phyloP scores from a whole-genome alignment of 257 asterid genomes.

The Asclepias syriaca region DNA sequence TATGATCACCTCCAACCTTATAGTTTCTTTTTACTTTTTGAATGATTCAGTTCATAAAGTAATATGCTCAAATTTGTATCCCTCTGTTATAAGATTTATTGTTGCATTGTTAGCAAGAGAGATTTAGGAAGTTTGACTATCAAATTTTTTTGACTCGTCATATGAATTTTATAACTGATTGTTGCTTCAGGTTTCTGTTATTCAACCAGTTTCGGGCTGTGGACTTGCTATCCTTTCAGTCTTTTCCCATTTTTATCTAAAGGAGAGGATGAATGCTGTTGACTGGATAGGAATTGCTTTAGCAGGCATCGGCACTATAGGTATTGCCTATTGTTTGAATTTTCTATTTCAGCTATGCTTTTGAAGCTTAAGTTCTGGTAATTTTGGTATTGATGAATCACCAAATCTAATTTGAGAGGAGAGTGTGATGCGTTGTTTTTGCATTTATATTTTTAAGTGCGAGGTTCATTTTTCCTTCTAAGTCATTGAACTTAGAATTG shows the following conservation, averaged over 20 bases:
- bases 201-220: slow-evolving; percentile 99
- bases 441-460: not conserved
- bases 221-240: slow-evolving; percentile 97
- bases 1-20: slow-evolving; percentile 18
- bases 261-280: slow-evolving; percentile 89
- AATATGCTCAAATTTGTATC: not conserved
- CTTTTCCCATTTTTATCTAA: slow-evolving; percentile 91
- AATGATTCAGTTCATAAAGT: not conserved
- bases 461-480: not conserved
- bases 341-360: not conserved
- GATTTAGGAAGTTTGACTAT: not conserved
- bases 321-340: slow-evolving; percentile 45
- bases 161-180: slow-evolving; percentile 10
- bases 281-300: slow-evolving; percentile 94
- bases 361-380: not conserved
- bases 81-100: not conserved
- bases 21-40: not conserved
- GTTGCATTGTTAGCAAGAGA: not conserved
- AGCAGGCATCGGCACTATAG: slow-evolving; percentile 98
- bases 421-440: not conserved
- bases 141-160: slow-evolving; percentile 6
- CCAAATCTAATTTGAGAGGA: not conserved
- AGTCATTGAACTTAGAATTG: not conserved
- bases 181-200: slow-evolving; percentile 68
- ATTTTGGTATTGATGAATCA: not conserved